A percentile compares a stretch with the other conserved stretches of the same genome.
phyloP scores from a whole-genome alignment of 2,329 filamentous ascomycete species.

The Ophiocordyceps australis region DNA sequence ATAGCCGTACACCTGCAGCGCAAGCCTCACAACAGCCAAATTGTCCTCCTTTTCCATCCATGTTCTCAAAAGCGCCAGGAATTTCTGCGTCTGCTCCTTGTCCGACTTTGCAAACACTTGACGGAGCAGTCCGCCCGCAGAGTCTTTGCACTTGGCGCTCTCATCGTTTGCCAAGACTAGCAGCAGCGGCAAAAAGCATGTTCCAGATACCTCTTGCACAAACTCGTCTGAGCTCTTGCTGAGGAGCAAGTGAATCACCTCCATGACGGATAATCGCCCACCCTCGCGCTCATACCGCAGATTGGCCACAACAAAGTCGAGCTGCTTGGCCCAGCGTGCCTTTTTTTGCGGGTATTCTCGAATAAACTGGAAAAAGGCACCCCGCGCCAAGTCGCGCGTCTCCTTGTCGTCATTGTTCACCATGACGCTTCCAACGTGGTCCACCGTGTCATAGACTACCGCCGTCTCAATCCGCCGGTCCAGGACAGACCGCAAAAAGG shows the following conservation, averaged over 20 bases:
- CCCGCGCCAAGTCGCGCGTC: conserved; percentile 72
- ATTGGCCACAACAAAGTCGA: conserved; percentile 78
- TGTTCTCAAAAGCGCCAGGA: conserved; percentile 49
- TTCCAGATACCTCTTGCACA: conserved; percentile 63
- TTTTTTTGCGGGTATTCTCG: conserved; percentile 89
- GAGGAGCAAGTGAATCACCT: conserved; percentile 72
- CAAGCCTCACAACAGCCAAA: conserved; percentile 48
- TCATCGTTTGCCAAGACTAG: conserved; percentile 81
- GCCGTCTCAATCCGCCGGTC: conserved; percentile 73
- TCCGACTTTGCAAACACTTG: conserved; percentile 67
- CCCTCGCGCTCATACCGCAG: conserved; percentile 79
- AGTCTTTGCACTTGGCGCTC: conserved; percentile 65
- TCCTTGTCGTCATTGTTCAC: conserved; percentile 85
- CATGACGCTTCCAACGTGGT: conserved; percentile 82
- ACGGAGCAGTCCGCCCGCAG: conserved; percentile 64
- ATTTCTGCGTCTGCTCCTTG: conserved; percentile 49
- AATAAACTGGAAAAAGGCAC: conserved; percentile 85
- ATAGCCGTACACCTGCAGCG: conserved; percentile 63
- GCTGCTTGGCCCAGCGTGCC: conserved; percentile 73
- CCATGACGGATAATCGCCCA: conserved; percentile 82
- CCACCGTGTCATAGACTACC: conserved; percentile 77
- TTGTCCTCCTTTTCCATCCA: conserved; percentile 69
- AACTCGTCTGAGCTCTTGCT: conserved; percentile 69
- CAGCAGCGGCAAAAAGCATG: conserved; percentile 73
- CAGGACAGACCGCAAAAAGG: conserved; percentile 76